phyloP scores from a whole-genome alignment of 106 monocot species.

The Acorus calamus region DNA sequence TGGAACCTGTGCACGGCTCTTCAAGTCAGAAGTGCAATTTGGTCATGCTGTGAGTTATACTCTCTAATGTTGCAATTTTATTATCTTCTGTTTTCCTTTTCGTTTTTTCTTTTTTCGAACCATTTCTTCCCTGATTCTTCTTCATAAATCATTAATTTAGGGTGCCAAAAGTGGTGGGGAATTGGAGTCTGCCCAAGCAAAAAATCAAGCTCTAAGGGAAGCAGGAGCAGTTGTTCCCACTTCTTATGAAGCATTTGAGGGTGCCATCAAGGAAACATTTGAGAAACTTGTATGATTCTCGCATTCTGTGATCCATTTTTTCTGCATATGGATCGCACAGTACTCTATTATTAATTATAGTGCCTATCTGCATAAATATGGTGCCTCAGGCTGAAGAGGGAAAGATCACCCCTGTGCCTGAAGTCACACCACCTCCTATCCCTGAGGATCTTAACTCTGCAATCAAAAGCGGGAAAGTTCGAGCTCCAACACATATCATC shows the following conservation, averaged over 20 bases:
- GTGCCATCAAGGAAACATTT: too few relatives aligned
- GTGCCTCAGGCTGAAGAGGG: too few relatives aligned
- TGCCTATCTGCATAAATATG: too few relatives aligned
- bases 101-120: neutral
- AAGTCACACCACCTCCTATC: too few relatives aligned
- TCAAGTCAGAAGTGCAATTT: slow-evolving; percentile 1
- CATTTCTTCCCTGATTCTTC: neutral
- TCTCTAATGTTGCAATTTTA: neutral
- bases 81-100: neutral
- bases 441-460: too few relatives aligned
- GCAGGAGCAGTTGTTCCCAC: slow-evolving; percentile 94
- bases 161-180: slow-evolving; percentile 99
- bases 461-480: slow-evolving; percentile 1
- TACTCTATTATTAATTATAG: too few relatives aligned
- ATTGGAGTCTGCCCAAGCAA: slow-evolving; percentile 92
- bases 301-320: neutral
- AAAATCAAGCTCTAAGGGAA: slow-evolving; percentile 82
- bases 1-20: slow-evolving; percentile 89
- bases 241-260: slow-evolving; percentile 50
- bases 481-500: too few relatives aligned
- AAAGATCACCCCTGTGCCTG: too few relatives aligned
- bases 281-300: too few relatives aligned
- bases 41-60: too few relatives aligned
- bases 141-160: slow-evolving; percentile 18
- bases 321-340: neutral